phyloP scores from a whole-genome alignment of 768 basidiomycete genomes.

The Boletellus sp. region DNA sequence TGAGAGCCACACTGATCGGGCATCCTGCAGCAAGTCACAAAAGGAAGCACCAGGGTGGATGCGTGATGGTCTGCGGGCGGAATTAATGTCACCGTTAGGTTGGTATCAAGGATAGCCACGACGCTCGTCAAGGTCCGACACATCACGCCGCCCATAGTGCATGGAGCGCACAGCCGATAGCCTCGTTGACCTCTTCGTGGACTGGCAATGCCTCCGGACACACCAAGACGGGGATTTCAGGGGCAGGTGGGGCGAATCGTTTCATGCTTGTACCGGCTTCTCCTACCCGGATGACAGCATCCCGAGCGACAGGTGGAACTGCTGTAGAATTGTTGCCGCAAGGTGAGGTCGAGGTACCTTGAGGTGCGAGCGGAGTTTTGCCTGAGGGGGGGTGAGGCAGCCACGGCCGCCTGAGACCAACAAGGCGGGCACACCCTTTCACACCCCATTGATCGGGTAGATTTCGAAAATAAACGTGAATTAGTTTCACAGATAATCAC shows the following conservation, averaged over 20 bases:
- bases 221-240: conserved; percentile 23
- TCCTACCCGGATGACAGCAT: conserved; percentile 24
- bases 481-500: too few relatives aligned
- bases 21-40: conserved; percentile 20
- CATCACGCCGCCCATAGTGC: conserved; percentile 5
- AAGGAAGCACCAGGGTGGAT: conserved; percentile 19
- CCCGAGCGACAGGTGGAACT: conserved; percentile 17
- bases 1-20: conserved; percentile 24
- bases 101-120: conserved; percentile 10
- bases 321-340: too few relatives aligned
- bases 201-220: conserved; percentile 8
- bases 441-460: too few relatives aligned
- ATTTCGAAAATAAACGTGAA: too few relatives aligned
- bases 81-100: conserved; percentile 21
- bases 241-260: conserved; percentile 12
- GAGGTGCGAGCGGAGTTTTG: too few relatives aligned
- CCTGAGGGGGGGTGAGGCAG: too few relatives aligned
- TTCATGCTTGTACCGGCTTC: conserved; percentile 19
- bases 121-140: conserved; percentile 17
- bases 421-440: too few relatives aligned
- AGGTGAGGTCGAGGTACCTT: too few relatives aligned
- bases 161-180: conserved; percentile 23
- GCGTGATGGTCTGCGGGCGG: conserved; percentile 11
- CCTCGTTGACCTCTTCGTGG: conserved; percentile 13
- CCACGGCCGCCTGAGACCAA: too few relatives aligned